phyloP scores from a whole-genome alignment of 139 green algal species.

The Chlamydomonas sp. region DNA sequence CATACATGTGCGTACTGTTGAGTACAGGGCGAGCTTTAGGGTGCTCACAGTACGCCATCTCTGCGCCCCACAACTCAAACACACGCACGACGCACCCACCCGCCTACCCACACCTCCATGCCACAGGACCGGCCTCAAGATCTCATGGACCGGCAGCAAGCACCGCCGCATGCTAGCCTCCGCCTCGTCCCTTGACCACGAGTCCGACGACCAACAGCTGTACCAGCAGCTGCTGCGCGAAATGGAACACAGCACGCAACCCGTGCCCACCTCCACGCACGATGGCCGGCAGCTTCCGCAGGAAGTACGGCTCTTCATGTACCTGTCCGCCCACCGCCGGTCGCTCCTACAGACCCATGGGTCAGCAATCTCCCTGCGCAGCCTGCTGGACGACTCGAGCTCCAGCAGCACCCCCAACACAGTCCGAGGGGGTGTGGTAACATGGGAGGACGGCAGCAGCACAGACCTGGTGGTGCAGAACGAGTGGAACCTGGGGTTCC shows the following conservation, averaged over 20 bases:
- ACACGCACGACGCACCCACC: too few relatives aligned
- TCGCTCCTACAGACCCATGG: neutral
- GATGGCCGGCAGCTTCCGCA: neutral
- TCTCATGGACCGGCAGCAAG: neutral
- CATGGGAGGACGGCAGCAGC: conserved; percentile 10
- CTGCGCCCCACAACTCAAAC: too few relatives aligned
- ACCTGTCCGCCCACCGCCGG: neutral
- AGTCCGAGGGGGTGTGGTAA: neutral
- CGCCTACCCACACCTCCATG: too few relatives aligned
- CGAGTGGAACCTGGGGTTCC: too few relatives aligned
- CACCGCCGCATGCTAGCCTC: conserved; percentile 19
- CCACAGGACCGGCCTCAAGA: conserved; percentile 12
- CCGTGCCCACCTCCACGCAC: neutral
- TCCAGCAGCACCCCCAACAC: too few relatives aligned
- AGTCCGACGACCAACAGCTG: neutral
- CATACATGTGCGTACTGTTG: too few relatives aligned
- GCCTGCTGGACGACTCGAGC: too few relatives aligned
- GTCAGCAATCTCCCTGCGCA: too few relatives aligned
- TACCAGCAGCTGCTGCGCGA: neutral
- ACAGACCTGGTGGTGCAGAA: neutral
- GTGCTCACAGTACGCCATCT: too few relatives aligned
- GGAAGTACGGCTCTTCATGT: neutral
- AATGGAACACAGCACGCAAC: neutral
- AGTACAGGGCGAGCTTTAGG: too few relatives aligned
- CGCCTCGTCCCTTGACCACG: neutral